Conservation (phyloP, 805 yeast genomes). For the Metschnikowia baotianmanensis region DNA sequence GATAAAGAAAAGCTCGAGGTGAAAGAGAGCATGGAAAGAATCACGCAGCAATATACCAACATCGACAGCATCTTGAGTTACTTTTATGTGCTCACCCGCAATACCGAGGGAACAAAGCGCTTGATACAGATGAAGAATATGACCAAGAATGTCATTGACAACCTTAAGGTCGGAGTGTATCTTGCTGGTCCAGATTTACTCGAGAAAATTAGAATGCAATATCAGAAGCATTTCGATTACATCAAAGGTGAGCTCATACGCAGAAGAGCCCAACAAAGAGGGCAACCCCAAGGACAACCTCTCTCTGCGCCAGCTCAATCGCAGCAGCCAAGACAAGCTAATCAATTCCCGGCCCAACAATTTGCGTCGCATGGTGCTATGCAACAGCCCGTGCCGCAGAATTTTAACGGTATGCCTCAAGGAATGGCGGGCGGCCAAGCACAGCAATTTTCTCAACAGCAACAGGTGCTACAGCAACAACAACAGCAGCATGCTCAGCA, state of each 20-base stretch:
- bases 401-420: slow-evolving; percentile 4
- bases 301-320: not conserved
- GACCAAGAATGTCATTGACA: slow-evolving; percentile 74
- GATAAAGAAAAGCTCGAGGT: slow-evolving; percentile 64
- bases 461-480: slow-evolving; percentile 14
- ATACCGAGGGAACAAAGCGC: slow-evolving; percentile 70
- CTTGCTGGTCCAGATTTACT: slow-evolving; percentile 72
- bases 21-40: slow-evolving; percentile 49
- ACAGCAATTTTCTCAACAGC: slow-evolving; percentile 8
- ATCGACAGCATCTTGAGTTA: slow-evolving; percentile 78
- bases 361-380: slow-evolving; percentile 6
- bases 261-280: slow-evolving; percentile 33
- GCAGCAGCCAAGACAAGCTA: slow-evolving; percentile 7
- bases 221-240: slow-evolving; percentile 70
- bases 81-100: slow-evolving; percentile 72
- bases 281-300: not conserved
- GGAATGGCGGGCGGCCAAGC: slow-evolving; percentile 2
- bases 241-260: slow-evolving; percentile 60
- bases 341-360: slow-evolving; percentile 6
- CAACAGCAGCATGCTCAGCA: slow-evolving; percentile 9
- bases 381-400: slow-evolving; percentile 14
- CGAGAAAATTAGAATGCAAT: slow-evolving; percentile 67
- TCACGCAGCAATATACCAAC: slow-evolving; percentile 60
- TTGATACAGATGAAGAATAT: slow-evolving; percentile 76
- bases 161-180: slow-evolving; percentile 59